phyloP scores from a whole-genome alignment of 2,329 filamentous ascomycete species.

The Laburnicola sp. region DNA sequence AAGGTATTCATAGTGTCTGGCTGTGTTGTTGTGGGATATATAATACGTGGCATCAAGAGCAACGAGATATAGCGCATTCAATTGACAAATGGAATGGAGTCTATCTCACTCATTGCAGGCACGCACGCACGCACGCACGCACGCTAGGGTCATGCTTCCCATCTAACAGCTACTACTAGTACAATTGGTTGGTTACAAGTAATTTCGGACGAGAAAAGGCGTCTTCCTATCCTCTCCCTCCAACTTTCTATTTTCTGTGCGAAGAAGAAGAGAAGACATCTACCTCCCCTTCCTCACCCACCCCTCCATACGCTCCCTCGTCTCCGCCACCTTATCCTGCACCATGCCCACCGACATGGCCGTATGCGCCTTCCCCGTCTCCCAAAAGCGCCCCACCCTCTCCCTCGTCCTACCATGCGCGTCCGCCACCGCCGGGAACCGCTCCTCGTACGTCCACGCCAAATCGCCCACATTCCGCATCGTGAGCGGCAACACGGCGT shows the following conservation, averaged over 20 bases:
- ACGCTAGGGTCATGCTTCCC: too few species aligned
- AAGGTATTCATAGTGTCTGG: too few species aligned
- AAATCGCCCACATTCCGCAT: conserved; percentile 86
- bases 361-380: conserved; percentile 74
- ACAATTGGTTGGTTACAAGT: conserved; percentile 7
- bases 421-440: conserved; percentile 79
- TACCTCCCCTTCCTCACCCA: conserved; percentile 92
- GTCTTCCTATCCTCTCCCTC: neutral
- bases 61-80: too few species aligned
- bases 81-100: too few species aligned
- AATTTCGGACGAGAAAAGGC: too few species aligned
- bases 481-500: conserved; percentile 83
- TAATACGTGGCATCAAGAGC: too few species aligned
- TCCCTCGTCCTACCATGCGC: conserved; percentile 74
- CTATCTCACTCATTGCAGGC: too few species aligned
- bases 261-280: conserved; percentile 16
- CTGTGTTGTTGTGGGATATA: too few species aligned
- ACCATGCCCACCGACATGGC: conserved; percentile 71
- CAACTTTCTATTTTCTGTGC: neutral
- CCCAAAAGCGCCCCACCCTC: conserved; percentile 68
- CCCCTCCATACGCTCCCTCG: conserved; percentile 76
- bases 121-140: too few species aligned
- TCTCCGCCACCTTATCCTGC: conserved; percentile 77
- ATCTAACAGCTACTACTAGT: neutral
- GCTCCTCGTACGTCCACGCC: conserved; percentile 90